These are phyloP conservation scores for Skeletonema menzelii DNA, from an alignment of 108 stramenopile species.

Conservation along the genomic window DNA sequence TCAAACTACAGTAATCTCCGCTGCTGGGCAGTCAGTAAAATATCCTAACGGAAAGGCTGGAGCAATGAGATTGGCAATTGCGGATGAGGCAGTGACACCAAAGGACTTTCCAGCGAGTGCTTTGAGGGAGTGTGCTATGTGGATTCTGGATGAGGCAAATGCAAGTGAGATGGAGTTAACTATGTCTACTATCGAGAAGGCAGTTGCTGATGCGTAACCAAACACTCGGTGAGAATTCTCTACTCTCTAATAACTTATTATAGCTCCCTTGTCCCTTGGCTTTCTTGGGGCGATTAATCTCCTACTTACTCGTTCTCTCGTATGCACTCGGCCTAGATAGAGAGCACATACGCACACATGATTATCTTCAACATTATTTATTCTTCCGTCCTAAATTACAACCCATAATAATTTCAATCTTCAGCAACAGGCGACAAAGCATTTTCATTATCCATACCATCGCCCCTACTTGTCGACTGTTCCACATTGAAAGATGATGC, in stretches of 20 bases:
- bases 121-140: conserved; percentile 55
- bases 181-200: conserved; percentile 39
- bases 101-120: conserved; percentile 72
- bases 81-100: conserved; percentile 53
- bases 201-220: conserved; percentile 28
- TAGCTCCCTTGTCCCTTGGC: background rate
- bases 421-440: background rate
- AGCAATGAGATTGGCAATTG: conserved; percentile 75
- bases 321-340: too few species aligned
- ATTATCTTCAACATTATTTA: background rate
- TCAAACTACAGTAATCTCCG: conserved; percentile 67
- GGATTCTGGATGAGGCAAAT: conserved; percentile 78
- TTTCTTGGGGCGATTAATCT: background rate
- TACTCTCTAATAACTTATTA: background rate
- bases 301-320: background rate
- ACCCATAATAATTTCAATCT: background rate
- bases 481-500: background rate
- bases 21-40: conserved; percentile 70
- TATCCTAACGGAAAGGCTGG: conserved; percentile 79
- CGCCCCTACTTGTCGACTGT: background rate
- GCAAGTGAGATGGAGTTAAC: conserved; percentile 48
- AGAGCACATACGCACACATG: background rate
- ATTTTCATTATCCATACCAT: background rate
- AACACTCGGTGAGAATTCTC: too few species aligned
- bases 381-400: background rate